A percentile compares a stretch with the other conserved stretches of the same genome.
Evolutionary conservation across 129 eudicot species (phyloP).

Genomic region (Flaveria brownii): DNA sequence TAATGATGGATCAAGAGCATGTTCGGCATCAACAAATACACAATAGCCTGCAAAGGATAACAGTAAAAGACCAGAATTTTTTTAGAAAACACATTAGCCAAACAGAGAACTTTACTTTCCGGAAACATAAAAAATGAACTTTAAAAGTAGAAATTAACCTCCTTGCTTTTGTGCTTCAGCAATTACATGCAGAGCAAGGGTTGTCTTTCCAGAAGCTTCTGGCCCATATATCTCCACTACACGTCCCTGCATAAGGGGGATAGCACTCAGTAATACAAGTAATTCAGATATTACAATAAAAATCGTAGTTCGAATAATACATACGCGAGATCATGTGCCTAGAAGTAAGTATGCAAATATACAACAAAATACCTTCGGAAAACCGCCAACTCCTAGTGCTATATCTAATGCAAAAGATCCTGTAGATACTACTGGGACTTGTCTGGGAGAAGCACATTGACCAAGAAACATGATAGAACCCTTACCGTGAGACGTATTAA

Average conservation of each 20-base stretch:
- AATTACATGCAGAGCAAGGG: constrained; percentile 88
- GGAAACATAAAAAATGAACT: background rate
- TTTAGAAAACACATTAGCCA: constrained; percentile 13
- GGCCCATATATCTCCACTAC: constrained; percentile 98
- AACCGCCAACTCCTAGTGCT: constrained; percentile 87
- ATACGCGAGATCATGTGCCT: background rate
- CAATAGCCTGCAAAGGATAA: constrained; percentile 60
- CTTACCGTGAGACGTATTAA: constrained; percentile 77
- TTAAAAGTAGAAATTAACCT: constrained; percentile 44
- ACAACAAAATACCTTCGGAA: constrained; percentile 71
- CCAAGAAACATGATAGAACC: constrained; percentile 99
- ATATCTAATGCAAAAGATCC: constrained; percentile 91
- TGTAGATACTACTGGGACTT: constrained; percentile 86
- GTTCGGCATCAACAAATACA: constrained; percentile 95
- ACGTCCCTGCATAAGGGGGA: constrained; percentile 68
- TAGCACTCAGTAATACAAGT: background rate
- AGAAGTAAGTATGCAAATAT: constrained; percentile 3
- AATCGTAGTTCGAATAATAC: background rate
- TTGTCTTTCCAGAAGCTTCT: constrained; percentile 98
- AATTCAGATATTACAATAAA: background rate
- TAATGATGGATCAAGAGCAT: constrained; percentile 92
- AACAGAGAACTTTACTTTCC: background rate
- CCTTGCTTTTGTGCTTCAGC: constrained; percentile 99
- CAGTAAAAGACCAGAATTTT: background rate
- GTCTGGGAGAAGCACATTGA: constrained; percentile 51